Conservation (phyloP, 148 eudicot species). For the Fallopia convolvulus region DNA sequence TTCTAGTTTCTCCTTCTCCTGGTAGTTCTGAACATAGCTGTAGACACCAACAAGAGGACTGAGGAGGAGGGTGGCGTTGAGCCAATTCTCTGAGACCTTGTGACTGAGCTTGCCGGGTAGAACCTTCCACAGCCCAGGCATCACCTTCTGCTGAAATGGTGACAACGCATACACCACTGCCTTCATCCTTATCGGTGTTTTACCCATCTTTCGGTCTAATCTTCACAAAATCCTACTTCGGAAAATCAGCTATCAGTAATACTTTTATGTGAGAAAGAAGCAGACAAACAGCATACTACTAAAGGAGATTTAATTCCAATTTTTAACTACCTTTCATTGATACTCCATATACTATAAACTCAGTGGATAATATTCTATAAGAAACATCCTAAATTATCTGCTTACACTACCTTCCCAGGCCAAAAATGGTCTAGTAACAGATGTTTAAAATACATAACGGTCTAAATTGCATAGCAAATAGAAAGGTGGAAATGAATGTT, state of each 20-base stretch:
- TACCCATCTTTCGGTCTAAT: constrained; percentile 42
- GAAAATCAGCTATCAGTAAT: neutral
- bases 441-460: neutral
- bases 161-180: constrained; percentile 81
- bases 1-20: constrained; percentile 62
- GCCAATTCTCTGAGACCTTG: constrained; percentile 79
- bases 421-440: neutral
- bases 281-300: neutral
- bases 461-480: neutral
- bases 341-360: too few relatives aligned
- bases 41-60: constrained; percentile 61
- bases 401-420: neutral
- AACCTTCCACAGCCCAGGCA: constrained; percentile 93
- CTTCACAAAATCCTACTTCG: neutral
- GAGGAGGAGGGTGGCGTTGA: constrained; percentile 61
- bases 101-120: constrained; percentile 54
- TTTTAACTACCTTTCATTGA: neutral
- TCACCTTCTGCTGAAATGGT: constrained; percentile 91
- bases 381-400: neutral
- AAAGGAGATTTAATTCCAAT: neutral
- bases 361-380: neutral
- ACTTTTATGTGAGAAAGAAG: neutral
- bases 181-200: constrained; percentile 69
- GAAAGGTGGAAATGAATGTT: neutral
- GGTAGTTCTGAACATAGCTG: constrained; percentile 51